These are phyloP conservation scores for Phytopythium sindhum DNA, from an alignment of 352 stramenopile species.

Conservation along the genomic window DNA sequence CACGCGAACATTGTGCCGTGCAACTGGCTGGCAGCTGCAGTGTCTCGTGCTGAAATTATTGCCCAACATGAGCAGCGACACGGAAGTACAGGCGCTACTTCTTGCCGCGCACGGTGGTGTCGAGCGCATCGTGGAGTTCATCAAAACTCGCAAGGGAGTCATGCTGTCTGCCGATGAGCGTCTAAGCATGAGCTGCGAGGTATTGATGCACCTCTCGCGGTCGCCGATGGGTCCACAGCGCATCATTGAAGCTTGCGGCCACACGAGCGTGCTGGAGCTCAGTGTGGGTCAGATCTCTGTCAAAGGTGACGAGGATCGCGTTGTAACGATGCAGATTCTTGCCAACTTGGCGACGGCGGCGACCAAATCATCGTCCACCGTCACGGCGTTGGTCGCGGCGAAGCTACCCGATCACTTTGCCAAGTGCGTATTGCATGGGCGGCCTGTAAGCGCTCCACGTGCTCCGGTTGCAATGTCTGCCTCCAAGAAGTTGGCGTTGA, in stretches of 20 bases:
- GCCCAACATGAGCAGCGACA: conserved; percentile 50
- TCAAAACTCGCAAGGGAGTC: conserved; percentile 32
- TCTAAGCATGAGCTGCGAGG: conserved; percentile 35
- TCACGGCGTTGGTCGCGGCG: conserved; percentile 21
- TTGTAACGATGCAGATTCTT: conserved; percentile 43
- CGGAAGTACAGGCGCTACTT: conserved; percentile 59
- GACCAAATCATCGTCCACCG: conserved; percentile 12
- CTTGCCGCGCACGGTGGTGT: conserved; percentile 44
- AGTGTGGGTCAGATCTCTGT: conserved; percentile 22
- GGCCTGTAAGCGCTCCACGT: neutral
- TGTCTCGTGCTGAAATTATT: conserved; percentile 47
- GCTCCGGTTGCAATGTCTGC: neutral
- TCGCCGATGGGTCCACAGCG: conserved; percentile 22
- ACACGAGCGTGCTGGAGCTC: conserved; percentile 38
- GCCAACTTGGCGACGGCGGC: conserved; percentile 34
- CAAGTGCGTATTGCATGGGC: conserved; percentile 22
- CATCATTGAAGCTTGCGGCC: conserved; percentile 39
- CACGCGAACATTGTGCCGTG: conserved; percentile 37
- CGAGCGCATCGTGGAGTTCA: conserved; percentile 35
- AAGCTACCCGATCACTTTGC: conserved; percentile 54
- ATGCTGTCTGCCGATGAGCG: conserved; percentile 29
- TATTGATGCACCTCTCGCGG: conserved; percentile 41
- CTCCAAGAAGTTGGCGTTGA: conserved; percentile 17
- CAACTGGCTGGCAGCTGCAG: conserved; percentile 31
- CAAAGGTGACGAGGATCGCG: conserved; percentile 9